Evolutionary conservation across 2,329 filamentous ascomycete species (phyloP), one percentile per base, ranked within the genome.

Genomic region (Ramularia endophylla): DNA sequence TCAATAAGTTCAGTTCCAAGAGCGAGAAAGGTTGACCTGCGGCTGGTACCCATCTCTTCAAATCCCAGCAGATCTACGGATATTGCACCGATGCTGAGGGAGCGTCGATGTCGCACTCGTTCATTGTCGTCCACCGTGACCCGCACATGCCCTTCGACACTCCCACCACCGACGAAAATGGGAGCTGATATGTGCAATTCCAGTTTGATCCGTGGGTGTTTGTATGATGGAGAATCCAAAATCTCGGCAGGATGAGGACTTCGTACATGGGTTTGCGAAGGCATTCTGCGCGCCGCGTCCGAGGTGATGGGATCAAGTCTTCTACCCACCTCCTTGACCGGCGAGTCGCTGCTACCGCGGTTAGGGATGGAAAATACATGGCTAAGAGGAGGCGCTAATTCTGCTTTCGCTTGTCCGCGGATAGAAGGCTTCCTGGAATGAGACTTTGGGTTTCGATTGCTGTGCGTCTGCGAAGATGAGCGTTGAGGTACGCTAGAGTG

Each of bases 151-250:
- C 74, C 74, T 59, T 77, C 73, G 11, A 75, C 64, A 8, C 68
- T 74, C 7, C 73, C 71, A 19, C 73, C 73, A 13, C 74, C 74
- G n/a, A 77, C 71, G 44, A 74, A 76, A 7, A 77, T 55, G 4
- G 72, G 65, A 13, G 72, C 70, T 20, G 67, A 68, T 17, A 73
- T 59, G 36, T 71, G 69, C n/a, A 75, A 52, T 12, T 70, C 71
- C 6, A 74, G 59, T 27, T 66, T 63, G 2, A 77, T 59, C 28
- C 72, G 65, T 22, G 70, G 67, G 58, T 77, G 71, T 33, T 65
- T 65, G 50, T 68, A 64, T 9, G 60, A 65, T 13, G 72, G 71
- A 46, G 66, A 68, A 18, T 75, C 71, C 13, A 76, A 51, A 18
- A 76, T 62, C 35, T 75, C 72, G 27, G 63, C 62, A 2, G 71